Conservation (phyloP, 441 rosid genomes). For the Mallotus repandus region DNA sequence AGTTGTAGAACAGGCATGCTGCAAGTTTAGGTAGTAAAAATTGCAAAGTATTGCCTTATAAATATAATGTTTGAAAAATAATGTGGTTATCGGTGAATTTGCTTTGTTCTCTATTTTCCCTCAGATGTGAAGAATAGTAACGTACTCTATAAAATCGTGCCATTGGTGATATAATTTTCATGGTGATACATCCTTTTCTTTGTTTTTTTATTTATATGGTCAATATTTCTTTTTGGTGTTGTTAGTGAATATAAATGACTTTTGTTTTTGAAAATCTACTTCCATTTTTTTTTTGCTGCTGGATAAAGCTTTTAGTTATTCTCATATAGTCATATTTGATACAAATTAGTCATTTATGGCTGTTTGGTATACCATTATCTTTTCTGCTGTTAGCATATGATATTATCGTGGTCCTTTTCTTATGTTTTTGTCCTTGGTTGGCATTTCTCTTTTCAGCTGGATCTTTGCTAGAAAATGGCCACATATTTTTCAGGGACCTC, state of each 20-base stretch:
- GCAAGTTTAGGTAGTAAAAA: not conserved
- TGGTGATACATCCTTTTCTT: too few relatives aligned
- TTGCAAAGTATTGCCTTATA: too few relatives aligned
- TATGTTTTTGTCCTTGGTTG: conserved; percentile 4
- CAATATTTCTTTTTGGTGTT: too few relatives aligned
- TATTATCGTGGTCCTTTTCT: conserved; percentile 5
- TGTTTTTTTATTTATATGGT: too few relatives aligned
- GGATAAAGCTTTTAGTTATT: not conserved
- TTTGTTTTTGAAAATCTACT: not conserved
- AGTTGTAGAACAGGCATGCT: not conserved
- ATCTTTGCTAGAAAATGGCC: conserved; percentile 99
- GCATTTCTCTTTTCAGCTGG: conserved; percentile 67
- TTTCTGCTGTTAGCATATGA: not conserved
- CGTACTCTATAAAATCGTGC: not conserved
- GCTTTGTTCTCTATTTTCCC: not conserved
- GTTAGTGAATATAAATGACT: not conserved
- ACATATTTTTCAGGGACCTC: conserved; percentile 81
- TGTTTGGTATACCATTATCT: not conserved
- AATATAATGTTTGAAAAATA: not conserved
- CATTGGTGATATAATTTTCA: too few relatives aligned
- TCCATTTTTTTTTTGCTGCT: not conserved
- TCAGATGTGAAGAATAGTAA: not conserved
- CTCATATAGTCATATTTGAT: not conserved
- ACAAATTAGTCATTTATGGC: not conserved
- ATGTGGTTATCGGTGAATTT: not conserved